Conservation (phyloP, 805 yeast genomes). For the Kodamaea kaohsiungensis region DNA sequence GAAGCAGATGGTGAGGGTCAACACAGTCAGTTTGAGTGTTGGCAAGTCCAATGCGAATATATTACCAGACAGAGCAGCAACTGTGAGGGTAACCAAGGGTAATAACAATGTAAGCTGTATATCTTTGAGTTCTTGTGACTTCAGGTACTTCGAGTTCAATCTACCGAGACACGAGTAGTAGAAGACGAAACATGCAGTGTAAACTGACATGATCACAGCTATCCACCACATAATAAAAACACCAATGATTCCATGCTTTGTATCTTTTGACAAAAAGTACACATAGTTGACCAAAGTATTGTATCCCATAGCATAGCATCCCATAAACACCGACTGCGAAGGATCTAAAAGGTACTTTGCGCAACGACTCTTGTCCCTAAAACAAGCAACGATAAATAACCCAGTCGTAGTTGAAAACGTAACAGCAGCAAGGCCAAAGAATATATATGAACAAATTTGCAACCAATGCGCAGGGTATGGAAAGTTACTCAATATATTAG, state of each 20-base stretch:
- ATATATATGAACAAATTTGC: slow-evolving; percentile 53
- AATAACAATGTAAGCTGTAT: slow-evolving; percentile 62
- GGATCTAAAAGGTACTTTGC: slow-evolving; percentile 11
- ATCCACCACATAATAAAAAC: slow-evolving; percentile 77
- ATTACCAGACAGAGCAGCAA: slow-evolving; percentile 71
- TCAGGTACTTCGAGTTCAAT: slow-evolving; percentile 19
- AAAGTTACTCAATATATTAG: slow-evolving; percentile 59
- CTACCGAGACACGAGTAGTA: slow-evolving; percentile 46
- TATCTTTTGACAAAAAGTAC: slow-evolving; percentile 42
- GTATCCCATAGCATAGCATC: slow-evolving; percentile 80
- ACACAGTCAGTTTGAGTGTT: slow-evolving; percentile 41
- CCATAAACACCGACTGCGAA: slow-evolving; percentile 60
- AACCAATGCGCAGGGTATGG: slow-evolving; percentile 69
- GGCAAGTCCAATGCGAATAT: slow-evolving; percentile 49
- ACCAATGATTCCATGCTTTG: slow-evolving; percentile 44
- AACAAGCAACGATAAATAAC: slow-evolving; percentile 42
- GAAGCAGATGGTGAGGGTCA: slow-evolving; percentile 55
- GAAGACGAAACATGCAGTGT: slow-evolving; percentile 63
- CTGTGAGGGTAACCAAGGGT: slow-evolving; percentile 81
- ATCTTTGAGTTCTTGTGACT: slow-evolving; percentile 21
- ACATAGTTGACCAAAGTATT: slow-evolving; percentile 64
- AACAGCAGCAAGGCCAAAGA: slow-evolving; percentile 54
- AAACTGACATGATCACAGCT: slow-evolving; percentile 52
- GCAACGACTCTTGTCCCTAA: slow-evolving; percentile 27
- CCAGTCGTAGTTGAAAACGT: slow-evolving; percentile 35